A percentile compares a stretch with the other conserved stretches of the same genome.
phyloP scores from a whole-genome alignment of 1,284 basidiomycete genomes.

The Flammula alnicola region DNA sequence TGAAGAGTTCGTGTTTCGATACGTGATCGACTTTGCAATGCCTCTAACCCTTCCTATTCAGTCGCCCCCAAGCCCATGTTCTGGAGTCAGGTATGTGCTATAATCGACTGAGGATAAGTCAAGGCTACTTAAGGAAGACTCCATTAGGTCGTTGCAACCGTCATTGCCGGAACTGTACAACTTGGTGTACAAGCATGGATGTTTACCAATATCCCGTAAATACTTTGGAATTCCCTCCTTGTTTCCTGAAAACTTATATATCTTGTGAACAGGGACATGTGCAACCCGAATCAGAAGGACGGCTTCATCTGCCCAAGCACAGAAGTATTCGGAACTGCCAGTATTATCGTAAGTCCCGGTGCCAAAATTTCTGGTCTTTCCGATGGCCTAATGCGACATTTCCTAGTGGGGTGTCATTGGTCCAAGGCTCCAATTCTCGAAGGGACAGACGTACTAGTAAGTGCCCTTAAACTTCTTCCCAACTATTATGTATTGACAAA shows the following conservation, averaged over 20 bases:
- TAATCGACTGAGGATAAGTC: too few species aligned
- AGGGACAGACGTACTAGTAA: constrained; percentile 49
- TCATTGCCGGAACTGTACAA: constrained; percentile 65
- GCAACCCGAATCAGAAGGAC: constrained; percentile 47
- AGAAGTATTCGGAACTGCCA: constrained; percentile 47
- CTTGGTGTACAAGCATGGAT: constrained; percentile 71
- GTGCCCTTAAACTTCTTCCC: constrained; percentile 11
- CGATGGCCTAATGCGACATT: too few species aligned
- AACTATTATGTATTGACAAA: neutral
- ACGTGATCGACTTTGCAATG: neutral
- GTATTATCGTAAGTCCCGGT: constrained; percentile 40
- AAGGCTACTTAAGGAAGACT: constrained; percentile 46
- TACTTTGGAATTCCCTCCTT: neutral
- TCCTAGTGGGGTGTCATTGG: constrained; percentile 45
- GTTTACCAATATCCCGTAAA: constrained; percentile 56
- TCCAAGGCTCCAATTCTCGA: constrained; percentile 53
- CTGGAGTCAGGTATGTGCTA: constrained; percentile 45
- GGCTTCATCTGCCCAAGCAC: constrained; percentile 45
- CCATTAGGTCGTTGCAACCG: constrained; percentile 52
- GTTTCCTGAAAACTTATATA: neutral
- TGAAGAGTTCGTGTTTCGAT: constrained; percentile 52
- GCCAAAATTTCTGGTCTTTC: neutral
- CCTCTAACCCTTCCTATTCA: constrained; percentile 10
- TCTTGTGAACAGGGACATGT: constrained; percentile 46
- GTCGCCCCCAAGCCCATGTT: constrained; percentile 60